Base-by-base conservation (phyloP, 192 early-diverging fungal species). In the Bifiguratus adelaidae region DNA sequence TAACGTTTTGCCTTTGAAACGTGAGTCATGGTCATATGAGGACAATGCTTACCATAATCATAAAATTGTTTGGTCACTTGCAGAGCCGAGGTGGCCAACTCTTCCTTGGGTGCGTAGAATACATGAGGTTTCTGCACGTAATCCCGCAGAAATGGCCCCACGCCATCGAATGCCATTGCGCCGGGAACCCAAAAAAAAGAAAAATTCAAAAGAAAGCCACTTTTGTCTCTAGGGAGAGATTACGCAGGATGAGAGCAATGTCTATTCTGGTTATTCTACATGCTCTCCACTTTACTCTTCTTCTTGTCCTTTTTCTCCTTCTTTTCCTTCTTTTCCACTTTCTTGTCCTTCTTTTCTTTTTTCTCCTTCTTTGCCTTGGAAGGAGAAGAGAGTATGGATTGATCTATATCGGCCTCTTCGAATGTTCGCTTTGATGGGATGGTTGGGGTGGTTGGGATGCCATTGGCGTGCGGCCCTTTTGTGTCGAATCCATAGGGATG, bases 21-120 rank as follows among this genome's bases (percentile, higher is more conserved):
- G 13, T 16, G 18, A 41, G 21, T 19, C 21, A 42, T 29, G 13
- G 19, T 27, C 12, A 33, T 43, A 41, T 18, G 29, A 13, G n/a
- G 8, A 7, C 28, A 7, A 4, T 23, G 18, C 7, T 43, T 63
- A 77, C 74, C 70, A 25, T 60, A 55, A 52, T 77, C 70, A 34
- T 68, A 73, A 26, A 73, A 55, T 33, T 70, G 50, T 62, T 77
- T 77, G 24, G 74, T 60, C 13, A 60, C 33, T 15, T 56, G 27
- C 23, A 73, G 50, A 25, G 74, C 62, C 42, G 67, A 50, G 3
- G 61, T 48, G 15, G 63, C 58, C 0, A 61, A 38, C 19, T 53
- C 45, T 44, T 61, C 57, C 41, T 56, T 52, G 23, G 51, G 41
- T 22, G 41, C 47, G 33, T 73, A 60, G 33, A 77, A 77, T 15